These are phyloP conservation scores for Ceratocystis cacaofunesta DNA, from an alignment of 2,329 filamentous ascomycete genomes.

Conservation along the genomic window DNA sequence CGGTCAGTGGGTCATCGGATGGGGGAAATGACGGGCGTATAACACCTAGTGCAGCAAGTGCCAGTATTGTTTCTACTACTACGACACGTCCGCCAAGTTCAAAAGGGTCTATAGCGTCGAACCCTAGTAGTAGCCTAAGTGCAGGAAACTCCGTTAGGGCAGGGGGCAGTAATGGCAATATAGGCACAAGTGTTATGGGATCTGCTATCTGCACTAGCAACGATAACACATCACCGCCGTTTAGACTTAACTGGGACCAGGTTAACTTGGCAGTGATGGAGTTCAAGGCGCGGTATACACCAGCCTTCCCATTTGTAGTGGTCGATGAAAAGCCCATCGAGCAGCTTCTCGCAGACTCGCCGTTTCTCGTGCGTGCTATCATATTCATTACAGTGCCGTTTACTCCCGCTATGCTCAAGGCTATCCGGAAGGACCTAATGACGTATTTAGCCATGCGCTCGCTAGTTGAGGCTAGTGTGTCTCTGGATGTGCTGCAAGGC, in stretches of 20 bases:
- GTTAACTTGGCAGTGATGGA: constrained; percentile 25
- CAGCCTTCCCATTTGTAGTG: constrained; percentile 28
- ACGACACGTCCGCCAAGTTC: not conserved
- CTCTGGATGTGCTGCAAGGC: constrained; percentile 33
- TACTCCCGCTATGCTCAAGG: constrained; percentile 22
- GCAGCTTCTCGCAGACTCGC: constrained; percentile 24
- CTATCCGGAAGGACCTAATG: constrained; percentile 29
- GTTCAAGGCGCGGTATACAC: constrained; percentile 24
- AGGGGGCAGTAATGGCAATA: not conserved
- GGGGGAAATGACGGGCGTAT: constrained; percentile 5
- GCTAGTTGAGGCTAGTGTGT: constrained; percentile 28
- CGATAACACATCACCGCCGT: constrained; percentile 20
- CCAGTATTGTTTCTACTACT: not conserved
- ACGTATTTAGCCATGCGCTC: constrained; percentile 30
- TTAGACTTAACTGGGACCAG: constrained; percentile 28
- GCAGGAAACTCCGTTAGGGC: not conserved
- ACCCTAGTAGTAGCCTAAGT: not conserved
- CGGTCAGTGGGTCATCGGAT: constrained; percentile 12
- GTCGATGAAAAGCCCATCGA: constrained; percentile 23
- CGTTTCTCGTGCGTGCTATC: constrained; percentile 27
- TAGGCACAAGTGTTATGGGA: not conserved
- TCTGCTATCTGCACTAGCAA: not conserved
- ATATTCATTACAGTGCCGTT: constrained; percentile 27
- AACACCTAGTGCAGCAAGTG: not conserved
- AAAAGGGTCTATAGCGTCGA: constrained; percentile 6